Evolutionary conservation across 139 green algal species (phyloP).

Genomic region (Micromonas commoda): DNA sequence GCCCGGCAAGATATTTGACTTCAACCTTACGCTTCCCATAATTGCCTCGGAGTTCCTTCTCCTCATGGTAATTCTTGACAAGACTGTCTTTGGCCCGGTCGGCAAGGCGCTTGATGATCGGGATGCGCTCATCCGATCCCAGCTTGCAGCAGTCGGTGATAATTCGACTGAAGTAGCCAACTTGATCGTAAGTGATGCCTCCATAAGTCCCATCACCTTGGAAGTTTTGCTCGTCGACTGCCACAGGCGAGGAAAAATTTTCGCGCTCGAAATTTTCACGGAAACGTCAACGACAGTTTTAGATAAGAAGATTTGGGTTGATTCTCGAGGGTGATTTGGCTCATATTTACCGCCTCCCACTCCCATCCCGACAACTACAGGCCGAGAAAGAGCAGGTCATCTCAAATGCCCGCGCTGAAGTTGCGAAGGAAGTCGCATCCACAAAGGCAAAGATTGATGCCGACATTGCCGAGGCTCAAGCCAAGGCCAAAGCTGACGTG

Average conservation of each 20-base stretch:
- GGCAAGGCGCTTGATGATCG: slow-evolving; percentile 47
- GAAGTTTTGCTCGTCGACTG: neutral
- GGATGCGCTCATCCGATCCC: slow-evolving; percentile 44
- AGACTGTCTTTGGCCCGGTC: slow-evolving; percentile 47
- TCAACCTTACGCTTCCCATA: slow-evolving; percentile 53
- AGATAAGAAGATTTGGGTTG: neutral
- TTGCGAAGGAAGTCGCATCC: neutral
- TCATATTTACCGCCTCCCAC: neutral
- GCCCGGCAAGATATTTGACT: slow-evolving; percentile 54
- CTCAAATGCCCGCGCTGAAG: slow-evolving; percentile 38
- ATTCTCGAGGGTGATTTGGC: neutral
- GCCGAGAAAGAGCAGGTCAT: slow-evolving; percentile 41
- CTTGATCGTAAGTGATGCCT: slow-evolving; percentile 26
- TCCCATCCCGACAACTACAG: slow-evolving; percentile 17
- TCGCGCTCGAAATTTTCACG: neutral
- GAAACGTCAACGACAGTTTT: neutral
- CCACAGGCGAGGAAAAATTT: neutral
- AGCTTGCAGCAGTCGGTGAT: slow-evolving; percentile 43
- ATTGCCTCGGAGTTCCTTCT: slow-evolving; percentile 48
- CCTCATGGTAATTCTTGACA: slow-evolving; percentile 54
- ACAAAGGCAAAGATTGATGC: slow-evolving; percentile 28
- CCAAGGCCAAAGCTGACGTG: slow-evolving; percentile 31
- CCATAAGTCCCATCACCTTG: neutral
- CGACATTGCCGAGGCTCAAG: neutral
- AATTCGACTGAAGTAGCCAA: slow-evolving; percentile 45